Evolutionary conservation across 768 basidiomycete genomes (phyloP).

Genomic region (Leucocoprinus leucothites): DNA sequence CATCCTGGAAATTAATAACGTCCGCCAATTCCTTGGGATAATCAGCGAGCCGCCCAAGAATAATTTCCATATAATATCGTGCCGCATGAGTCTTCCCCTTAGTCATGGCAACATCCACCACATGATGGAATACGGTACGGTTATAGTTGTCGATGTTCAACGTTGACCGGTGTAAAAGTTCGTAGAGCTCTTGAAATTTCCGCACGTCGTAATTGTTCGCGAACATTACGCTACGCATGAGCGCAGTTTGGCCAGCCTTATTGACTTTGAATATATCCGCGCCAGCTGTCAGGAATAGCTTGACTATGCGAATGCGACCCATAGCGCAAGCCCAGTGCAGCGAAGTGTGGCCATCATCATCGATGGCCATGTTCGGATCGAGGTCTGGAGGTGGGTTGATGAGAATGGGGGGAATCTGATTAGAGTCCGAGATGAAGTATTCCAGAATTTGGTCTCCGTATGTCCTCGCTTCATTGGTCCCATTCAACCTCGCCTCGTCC

Average conservation of each 20-base stretch:
- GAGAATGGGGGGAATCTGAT: slow-evolving; percentile 84
- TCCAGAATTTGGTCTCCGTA: slow-evolving; percentile 97
- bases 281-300: slow-evolving; percentile 87
- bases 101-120: slow-evolving; percentile 95
- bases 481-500: slow-evolving; percentile 42
- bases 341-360: slow-evolving; percentile 96
- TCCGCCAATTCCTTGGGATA: slow-evolving; percentile 96
- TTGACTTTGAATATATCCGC: slow-evolving; percentile 98
- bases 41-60: slow-evolving; percentile 81
- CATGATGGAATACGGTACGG: slow-evolving; percentile 96
- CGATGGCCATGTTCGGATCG: slow-evolving; percentile 94
- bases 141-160: slow-evolving; percentile 98
- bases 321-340: slow-evolving; percentile 99
- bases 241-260: slow-evolving; percentile 91
- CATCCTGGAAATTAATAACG: slow-evolving; percentile 98
- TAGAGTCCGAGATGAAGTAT: slow-evolving; percentile 97
- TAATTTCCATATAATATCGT: slow-evolving; percentile 98
- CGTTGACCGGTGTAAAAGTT: slow-evolving; percentile 94
- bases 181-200: slow-evolving; percentile 97
- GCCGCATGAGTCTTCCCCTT: slow-evolving; percentile 98
- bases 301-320: slow-evolving; percentile 96
- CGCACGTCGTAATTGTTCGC: slow-evolving; percentile 99
- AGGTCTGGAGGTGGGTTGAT: slow-evolving; percentile 87
- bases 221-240: slow-evolving; percentile 99
- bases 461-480: slow-evolving; percentile 51